A percentile compares a stretch with the other conserved stretches of the same genome.
Conservation (phyloP, 2,329 filamentous ascomycete genomes). For the Xenosphaeropsis pyriputrescens region DNA sequence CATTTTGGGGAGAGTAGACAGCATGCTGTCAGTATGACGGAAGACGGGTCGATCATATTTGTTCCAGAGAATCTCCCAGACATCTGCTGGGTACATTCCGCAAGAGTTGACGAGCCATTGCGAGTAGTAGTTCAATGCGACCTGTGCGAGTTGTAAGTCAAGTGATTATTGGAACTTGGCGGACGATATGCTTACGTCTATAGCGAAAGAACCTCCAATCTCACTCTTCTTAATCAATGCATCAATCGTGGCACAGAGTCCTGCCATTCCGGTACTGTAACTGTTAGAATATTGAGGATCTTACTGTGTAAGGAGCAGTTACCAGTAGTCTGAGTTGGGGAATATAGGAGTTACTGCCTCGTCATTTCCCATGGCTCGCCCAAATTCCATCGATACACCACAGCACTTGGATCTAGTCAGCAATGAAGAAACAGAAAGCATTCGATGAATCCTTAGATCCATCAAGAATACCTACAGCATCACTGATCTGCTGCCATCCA, state of each 20-base stretch:
- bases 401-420: conserved; percentile 12
- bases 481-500: conserved; percentile 33
- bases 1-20: conserved; percentile 23
- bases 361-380: conserved; percentile 27
- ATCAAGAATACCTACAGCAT: background rate
- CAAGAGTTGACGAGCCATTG: conserved; percentile 24
- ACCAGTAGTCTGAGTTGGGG: conserved; percentile 27
- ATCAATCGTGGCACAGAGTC: conserved; percentile 12
- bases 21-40: conserved; percentile 34
- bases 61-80: conserved; percentile 33
- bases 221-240: conserved; percentile 23
- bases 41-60: conserved; percentile 30
- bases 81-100: conserved; percentile 22
- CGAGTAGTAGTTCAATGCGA: conserved; percentile 9
- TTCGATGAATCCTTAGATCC: too few relatives aligned
- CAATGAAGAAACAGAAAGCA: too few relatives aligned
- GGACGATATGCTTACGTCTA: conserved; percentile 25
- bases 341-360: conserved; percentile 28
- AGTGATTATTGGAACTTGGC: conserved; percentile 17
- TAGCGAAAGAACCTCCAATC: conserved; percentile 22
- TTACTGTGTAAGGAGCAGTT: background rate
- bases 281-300: too few relatives aligned
- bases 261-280: too few relatives aligned
- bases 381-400: conserved; percentile 30
- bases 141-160: too few relatives aligned